These are phyloP conservation scores for Thermoascus crustaceus DNA, from an alignment of 2,329 filamentous ascomycete genomes.

Conservation along the genomic window DNA sequence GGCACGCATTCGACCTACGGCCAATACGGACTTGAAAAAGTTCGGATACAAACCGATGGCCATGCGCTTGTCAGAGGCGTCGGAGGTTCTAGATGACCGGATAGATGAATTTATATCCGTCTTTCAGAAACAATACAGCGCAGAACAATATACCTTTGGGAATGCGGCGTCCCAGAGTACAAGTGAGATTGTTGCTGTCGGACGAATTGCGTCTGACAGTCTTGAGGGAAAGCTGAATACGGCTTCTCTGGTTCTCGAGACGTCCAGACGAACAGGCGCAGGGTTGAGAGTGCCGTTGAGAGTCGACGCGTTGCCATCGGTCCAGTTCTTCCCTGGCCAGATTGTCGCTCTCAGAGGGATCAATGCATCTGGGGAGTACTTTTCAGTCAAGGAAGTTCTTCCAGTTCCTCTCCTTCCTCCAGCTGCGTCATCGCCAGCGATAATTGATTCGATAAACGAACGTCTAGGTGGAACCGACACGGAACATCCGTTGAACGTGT, in stretches of 20 bases:
- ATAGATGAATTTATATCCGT: conserved; percentile 82
- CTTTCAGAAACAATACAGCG: conserved; percentile 62
- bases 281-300: conserved; percentile 75
- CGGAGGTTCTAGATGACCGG: conserved; percentile 86
- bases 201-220: conserved; percentile 82
- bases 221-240: conserved; percentile 76
- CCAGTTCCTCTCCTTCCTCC: conserved; percentile 64
- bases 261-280: conserved; percentile 72
- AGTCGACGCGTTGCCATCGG: conserved; percentile 58
- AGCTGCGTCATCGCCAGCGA: conserved; percentile 60
- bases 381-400: conserved; percentile 70
- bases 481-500: conserved; percentile 61
- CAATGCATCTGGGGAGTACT: conserved; percentile 78
- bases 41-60: conserved; percentile 85
- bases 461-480: conserved; percentile 57
- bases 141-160: conserved; percentile 76
- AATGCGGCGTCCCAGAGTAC: conserved; percentile 80
- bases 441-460: conserved; percentile 61
- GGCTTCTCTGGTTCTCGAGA: conserved; percentile 80
- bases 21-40: conserved; percentile 82
- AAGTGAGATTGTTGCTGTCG: conserved; percentile 79
- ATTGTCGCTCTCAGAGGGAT: conserved; percentile 80
- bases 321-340: conserved; percentile 89
- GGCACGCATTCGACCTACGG: conserved; percentile 72
- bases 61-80: conserved; percentile 89